Conservation (phyloP, 2,329 filamentous ascomycete species). For the Colletotrichum liaoningense region DNA sequence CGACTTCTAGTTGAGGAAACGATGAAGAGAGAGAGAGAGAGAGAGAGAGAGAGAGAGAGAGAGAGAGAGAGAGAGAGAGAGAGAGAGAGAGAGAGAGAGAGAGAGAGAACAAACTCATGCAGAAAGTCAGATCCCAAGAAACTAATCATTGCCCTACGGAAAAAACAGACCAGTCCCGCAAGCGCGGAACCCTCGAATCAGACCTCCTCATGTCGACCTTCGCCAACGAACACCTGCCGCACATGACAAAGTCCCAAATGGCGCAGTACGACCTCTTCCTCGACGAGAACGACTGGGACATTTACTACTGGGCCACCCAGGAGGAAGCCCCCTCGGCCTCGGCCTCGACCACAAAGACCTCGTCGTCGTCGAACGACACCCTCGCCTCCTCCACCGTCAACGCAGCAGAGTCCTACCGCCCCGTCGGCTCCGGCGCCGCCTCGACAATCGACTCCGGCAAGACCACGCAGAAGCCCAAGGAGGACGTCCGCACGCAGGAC, state of each 20-base stretch:
- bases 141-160: neutral
- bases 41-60: too few species aligned
- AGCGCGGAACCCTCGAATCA: constrained; percentile 94
- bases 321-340: constrained; percentile 67
- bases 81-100: too few species aligned
- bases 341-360: constrained; percentile 40
- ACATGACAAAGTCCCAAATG: constrained; percentile 80
- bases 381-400: constrained; percentile 40
- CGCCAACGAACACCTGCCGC: constrained; percentile 79
- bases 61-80: too few species aligned
- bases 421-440: constrained; percentile 15
- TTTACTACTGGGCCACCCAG: constrained; percentile 99
- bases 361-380: neutral
- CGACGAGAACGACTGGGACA: constrained; percentile 99
- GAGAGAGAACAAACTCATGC: neutral
- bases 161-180: constrained; percentile 87
- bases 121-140: constrained; percentile 8
- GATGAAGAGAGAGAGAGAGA: too few species aligned
- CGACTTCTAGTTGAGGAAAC: neutral
- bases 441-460: constrained; percentile 39
- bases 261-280: constrained; percentile 90
- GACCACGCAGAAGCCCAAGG: constrained; percentile 31
- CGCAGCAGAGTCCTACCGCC: constrained; percentile 21
- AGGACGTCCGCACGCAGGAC: constrained; percentile 42
- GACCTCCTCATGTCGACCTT: constrained; percentile 98